These are phyloP conservation scores for Cucurbita maxima DNA, from an alignment of 306 rosid genomes.

Conservation along the genomic window DNA sequence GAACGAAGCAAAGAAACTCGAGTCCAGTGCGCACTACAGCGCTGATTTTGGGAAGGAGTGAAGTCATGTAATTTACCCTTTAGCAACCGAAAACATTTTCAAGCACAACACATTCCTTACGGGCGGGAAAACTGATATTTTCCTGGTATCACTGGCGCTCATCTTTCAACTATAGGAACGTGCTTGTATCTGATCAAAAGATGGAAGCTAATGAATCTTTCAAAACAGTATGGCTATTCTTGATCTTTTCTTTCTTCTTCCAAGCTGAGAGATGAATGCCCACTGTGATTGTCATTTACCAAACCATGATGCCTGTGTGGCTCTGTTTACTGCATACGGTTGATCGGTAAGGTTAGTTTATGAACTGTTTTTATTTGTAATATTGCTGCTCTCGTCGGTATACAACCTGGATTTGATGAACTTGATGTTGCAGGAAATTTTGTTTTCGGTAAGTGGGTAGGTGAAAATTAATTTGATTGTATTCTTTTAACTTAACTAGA, in stretches of 20 bases:
- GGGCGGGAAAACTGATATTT: not conserved
- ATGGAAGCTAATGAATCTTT: not conserved
- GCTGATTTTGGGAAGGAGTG: slow-evolving; percentile 82
- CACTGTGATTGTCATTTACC: slow-evolving; percentile 1
- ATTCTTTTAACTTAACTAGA: too few relatives aligned
- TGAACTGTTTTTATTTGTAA: not conserved
- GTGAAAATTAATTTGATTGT: too few relatives aligned
- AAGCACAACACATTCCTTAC: not conserved
- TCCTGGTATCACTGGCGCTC: not conserved
- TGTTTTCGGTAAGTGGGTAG: not conserved
- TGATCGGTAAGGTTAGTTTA: not conserved
- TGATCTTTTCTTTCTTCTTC: not conserved
- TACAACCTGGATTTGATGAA: not conserved
- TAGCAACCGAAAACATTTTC: not conserved
- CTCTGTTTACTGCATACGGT: not conserved
- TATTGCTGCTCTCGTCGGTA: not conserved
- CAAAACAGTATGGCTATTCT: not conserved
- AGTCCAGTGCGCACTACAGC: slow-evolving; percentile 69
- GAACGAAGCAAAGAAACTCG: slow-evolving; percentile 75
- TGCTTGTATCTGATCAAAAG: slow-evolving; percentile 1
- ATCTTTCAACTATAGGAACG: not conserved
- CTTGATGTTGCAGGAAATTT: not conserved
- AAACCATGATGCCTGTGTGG: not conserved
- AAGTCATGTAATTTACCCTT: not conserved
- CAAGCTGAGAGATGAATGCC: slow-evolving; percentile 1